Evolutionary conservation across 1,284 basidiomycete genomes (phyloP).

Genomic region (Leccinum pachyderme): DNA sequence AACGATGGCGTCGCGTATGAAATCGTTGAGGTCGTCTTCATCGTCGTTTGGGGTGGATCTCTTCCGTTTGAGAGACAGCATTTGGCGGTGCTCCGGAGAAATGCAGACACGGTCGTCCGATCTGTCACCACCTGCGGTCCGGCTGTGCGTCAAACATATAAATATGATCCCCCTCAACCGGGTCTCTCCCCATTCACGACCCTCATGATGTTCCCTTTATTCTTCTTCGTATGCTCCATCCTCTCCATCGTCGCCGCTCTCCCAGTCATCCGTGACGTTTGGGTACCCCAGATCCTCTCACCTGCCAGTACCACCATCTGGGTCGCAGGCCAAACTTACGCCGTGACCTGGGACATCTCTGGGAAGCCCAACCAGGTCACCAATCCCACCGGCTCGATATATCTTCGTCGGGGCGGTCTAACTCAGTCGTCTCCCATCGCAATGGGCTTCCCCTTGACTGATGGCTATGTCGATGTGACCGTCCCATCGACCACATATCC

Average conservation of each 20-base stretch:
- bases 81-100: constrained; percentile 27
- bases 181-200: constrained; percentile 13
- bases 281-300: constrained; percentile 40
- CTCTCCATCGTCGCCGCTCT: constrained; percentile 29
- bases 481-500: constrained; percentile 37
- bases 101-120: not conserved
- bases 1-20: constrained; percentile 63
- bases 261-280: constrained; percentile 44
- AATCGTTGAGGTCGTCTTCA: constrained; percentile 52
- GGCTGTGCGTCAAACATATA: constrained; percentile 21
- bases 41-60: constrained; percentile 24
- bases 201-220: constrained; percentile 16
- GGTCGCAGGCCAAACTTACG: constrained; percentile 40
- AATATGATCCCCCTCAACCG: not conserved
- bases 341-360: constrained; percentile 48
- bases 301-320: constrained; percentile 42
- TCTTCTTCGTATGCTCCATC: constrained; percentile 21
- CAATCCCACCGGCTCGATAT: constrained; percentile 42
- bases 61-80: constrained; percentile 38
- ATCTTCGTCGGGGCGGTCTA: constrained; percentile 34
- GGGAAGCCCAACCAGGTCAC: constrained; percentile 44
- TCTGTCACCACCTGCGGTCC: not conserved
- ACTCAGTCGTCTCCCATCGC: constrained; percentile 36
- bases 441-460: constrained; percentile 39
- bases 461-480: constrained; percentile 38